Evolutionary conservation across 2,329 filamentous ascomycete genomes (phyloP), one percentile per base, ranked within the genome.

Genomic region (Graphiopsis chlorocephala): DNA sequence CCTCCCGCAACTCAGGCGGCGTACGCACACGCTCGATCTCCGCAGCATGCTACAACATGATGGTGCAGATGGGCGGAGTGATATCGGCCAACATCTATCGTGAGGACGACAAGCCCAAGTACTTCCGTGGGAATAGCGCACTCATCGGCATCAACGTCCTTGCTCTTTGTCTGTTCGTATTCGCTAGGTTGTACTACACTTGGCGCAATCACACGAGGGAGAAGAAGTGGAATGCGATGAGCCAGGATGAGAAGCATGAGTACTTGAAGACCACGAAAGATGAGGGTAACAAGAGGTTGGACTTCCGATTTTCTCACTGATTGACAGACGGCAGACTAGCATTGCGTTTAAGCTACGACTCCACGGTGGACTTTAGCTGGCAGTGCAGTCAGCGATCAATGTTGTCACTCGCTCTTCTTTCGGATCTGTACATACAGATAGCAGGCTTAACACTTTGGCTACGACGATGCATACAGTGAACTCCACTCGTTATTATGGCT

Each of bases 91-190:
- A 84, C 59, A 82, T 84, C 57, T 84, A 84, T 70, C 78, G 81
- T 1, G 78, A 84, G 1, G 77, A 84, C 38, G 86, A 88, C 68
- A 80, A 81, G 62, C 85, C 85, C 0, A 73, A 81, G 5, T 87
- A 88, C 65, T 76, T 78, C 1, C 77, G 78, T 0, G 86, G 86
- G 0, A 87, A 88, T 64, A 80, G 78, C 52, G 78, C 81, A 0
- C 72, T 88, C 1, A 79, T 89, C 56, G 81, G 72, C 0, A 80
- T 88, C 58, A 80, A 80, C 23, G 68, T 80, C 0, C 75, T 82
- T 25, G 82, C 84, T 29, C 81, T 88, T 12, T 70, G 78, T 0
- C 65, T 86, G 0, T 73, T 75, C 28, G 20, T 70, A 5, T 52
- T 69, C 1, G 73, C 74, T 1, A 78, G 78, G 66, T 67, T 66